These are phyloP conservation scores for Fomitopsis pulvina DNA, from an alignment of 768 basidiomycete genomes.

Conservation along the genomic window DNA sequence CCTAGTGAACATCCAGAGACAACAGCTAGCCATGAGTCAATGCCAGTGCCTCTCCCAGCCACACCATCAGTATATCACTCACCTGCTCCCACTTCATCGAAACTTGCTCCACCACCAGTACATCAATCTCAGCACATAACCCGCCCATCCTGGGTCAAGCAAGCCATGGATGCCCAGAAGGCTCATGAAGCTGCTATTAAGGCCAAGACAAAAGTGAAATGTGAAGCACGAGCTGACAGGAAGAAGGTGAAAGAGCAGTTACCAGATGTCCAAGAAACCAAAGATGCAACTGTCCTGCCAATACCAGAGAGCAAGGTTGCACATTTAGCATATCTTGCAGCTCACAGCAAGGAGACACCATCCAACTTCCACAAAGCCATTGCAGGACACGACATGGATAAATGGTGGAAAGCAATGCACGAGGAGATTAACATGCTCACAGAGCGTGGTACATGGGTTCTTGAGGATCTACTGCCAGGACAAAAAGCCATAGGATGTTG, in stretches of 20 bases:
- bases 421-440: constrained; percentile 3
- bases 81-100: too few species aligned
- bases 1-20: too few species aligned
- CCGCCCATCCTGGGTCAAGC: constrained; percentile 6
- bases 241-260: not conserved
- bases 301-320: not conserved
- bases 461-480: too few species aligned
- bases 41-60: too few species aligned
- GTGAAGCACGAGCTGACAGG: not conserved
- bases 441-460: not conserved
- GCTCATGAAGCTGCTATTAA: not conserved
- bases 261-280: not conserved
- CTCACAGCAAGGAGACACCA: constrained; percentile 5
- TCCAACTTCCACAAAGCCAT: constrained; percentile 1
- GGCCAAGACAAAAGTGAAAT: not conserved
- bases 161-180: constrained; percentile 5
- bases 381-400: not conserved
- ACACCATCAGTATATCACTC: too few species aligned
- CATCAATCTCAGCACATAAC: too few species aligned
- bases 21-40: too few species aligned
- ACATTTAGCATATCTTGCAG: not conserved
- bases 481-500: constrained; percentile 21
- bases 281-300: not conserved
- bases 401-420: constrained; percentile 10
- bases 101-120: too few species aligned